These are phyloP conservation scores for Cercophora sp. DNA, from an alignment of 495 filamentous ascomycete species.

Conservation along the genomic window DNA sequence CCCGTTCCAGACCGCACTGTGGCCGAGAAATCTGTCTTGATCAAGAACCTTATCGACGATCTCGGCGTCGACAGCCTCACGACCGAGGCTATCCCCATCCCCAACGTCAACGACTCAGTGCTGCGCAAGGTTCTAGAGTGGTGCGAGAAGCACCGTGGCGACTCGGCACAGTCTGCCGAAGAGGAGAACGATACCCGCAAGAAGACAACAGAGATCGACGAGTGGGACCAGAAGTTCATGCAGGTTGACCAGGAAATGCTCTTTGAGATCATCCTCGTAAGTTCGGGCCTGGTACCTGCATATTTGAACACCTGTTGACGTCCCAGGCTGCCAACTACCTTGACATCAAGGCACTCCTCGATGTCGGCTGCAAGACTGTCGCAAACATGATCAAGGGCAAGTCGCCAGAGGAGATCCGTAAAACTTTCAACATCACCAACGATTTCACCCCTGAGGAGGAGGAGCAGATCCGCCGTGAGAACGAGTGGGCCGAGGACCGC, in stretches of 20 bases:
- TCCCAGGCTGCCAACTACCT: conserved; percentile 69
- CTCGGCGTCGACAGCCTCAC: conserved; percentile 64
- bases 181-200: conserved; percentile 93
- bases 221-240: conserved; percentile 99
- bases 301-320: conserved; percentile 5
- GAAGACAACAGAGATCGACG: conserved; percentile 97
- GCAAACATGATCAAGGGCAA: conserved; percentile 89
- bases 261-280: conserved; percentile 95
- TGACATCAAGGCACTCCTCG: conserved; percentile 76
- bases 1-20: conserved; percentile 65
- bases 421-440: conserved; percentile 81
- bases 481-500: conserved; percentile 79
- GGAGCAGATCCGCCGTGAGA: conserved; percentile 78
- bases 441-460: conserved; percentile 81
- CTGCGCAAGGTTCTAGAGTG: conserved; percentile 95
- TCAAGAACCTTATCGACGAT: conserved; percentile 98
- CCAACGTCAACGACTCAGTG: conserved; percentile 93
- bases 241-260: conserved; percentile 99
- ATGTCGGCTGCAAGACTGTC: conserved; percentile 80
- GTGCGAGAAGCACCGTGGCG: conserved; percentile 90
- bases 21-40: conserved; percentile 86
- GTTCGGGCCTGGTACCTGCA: conserved; percentile 29
- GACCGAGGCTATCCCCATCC: conserved; percentile 66
- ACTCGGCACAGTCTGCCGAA: conserved; percentile 69
- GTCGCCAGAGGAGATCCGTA: conserved; percentile 74